A percentile compares a stretch with the other conserved stretches of the same genome.
These are phyloP conservation scores for Moesziomyces sp. DNA, from an alignment of 1,284 basidiomycete species.

Conservation along the genomic window DNA sequence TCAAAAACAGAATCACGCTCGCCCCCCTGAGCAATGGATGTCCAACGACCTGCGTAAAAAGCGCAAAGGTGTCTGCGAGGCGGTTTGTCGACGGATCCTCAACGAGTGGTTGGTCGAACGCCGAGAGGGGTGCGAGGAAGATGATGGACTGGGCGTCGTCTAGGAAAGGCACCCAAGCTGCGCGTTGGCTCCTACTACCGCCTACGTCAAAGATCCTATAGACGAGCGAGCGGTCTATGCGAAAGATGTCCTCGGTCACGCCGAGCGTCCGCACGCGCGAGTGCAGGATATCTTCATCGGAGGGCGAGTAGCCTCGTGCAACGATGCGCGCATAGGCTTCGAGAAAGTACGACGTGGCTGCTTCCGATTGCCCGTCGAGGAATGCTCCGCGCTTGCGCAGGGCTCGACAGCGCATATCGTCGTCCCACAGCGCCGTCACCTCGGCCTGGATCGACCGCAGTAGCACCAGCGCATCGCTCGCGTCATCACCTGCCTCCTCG, in stretches of 20 bases:
- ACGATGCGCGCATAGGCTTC: slow-evolving; percentile 39
- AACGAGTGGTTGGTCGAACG: slow-evolving; percentile 49
- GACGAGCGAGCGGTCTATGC: slow-evolving; percentile 24
- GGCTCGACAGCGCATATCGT: slow-evolving; percentile 10
- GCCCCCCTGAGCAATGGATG: slow-evolving; percentile 34
- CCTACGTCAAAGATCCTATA: slow-evolving; percentile 58
- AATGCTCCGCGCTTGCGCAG: slow-evolving; percentile 26
- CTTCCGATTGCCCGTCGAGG: slow-evolving; percentile 18
- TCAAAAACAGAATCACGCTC: slow-evolving; percentile 53
- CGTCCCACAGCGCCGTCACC: slow-evolving; percentile 18
- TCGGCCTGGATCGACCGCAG: slow-evolving; percentile 9
- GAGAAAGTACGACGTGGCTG: slow-evolving; percentile 42
- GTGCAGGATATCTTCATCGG: slow-evolving; percentile 54
- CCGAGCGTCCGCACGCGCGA: slow-evolving; percentile 56
- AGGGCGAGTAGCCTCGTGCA: slow-evolving; percentile 15
- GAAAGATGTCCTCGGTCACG: slow-evolving; percentile 43
- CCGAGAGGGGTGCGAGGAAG: slow-evolving; percentile 56
- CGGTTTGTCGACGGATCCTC: slow-evolving; percentile 47
- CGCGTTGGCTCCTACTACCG: slow-evolving; percentile 39
- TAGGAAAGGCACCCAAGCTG: slow-evolving; percentile 47
- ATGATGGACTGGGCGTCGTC: slow-evolving; percentile 50
- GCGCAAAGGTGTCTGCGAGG: slow-evolving; percentile 36
- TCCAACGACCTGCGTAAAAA: slow-evolving; percentile 43
- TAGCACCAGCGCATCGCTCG: not conserved
- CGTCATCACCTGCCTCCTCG: not conserved